Evolutionary conservation across 1,139 yeast genomes (phyloP), one percentile per base, ranked within the genome.

Genomic region (Arxiozyma bovina): DNA sequence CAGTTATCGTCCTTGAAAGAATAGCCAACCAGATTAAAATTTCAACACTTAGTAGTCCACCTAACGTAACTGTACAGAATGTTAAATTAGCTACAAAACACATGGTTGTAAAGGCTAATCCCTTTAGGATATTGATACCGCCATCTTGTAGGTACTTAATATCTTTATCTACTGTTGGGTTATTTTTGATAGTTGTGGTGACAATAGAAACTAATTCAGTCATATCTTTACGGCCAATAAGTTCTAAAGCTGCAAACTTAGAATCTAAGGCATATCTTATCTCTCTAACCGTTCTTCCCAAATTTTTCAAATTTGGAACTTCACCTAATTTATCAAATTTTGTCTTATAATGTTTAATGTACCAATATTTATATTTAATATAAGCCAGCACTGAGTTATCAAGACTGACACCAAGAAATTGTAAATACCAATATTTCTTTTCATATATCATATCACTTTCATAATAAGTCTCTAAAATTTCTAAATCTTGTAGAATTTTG

Each of bases 51-150:
- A 47, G 18, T 17, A 47, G 21, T 20, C 43, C 42, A 12, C 50
- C 34, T 4, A 47, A 17, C 3, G 50, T n/a, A 9, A 47, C 30
- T 18, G 50, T 47, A 25, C 50, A 47, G 17, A 47, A 47, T 21
- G 50, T 34, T 38, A 47, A 38, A 21, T 47, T 47, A 38, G 50
- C 50, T 12, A 27, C 50, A 47, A 47, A 47, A 47, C 50, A 47
- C 42, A 47, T 38, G 7, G 50, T 22, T 5, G 43, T 40, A 22
- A 47, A 47, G 9, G 50, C 50, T 7, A 47, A 22, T 18, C 43
- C 50, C 40, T 47, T 47, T 20, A 47, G 22, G 23, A 47, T 47
- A 21, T 38, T 47, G 15, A 47, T 38, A n/a, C 50, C 43, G 6
- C 43, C 50, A 21, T 47, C 50, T 38, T 47, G 50, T 47, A 47